Evolutionary conservation across 2,329 filamentous ascomycete genomes (phyloP), one percentile per base, ranked within the genome.

Genomic region (Ophiocordyceps sinensis): DNA sequence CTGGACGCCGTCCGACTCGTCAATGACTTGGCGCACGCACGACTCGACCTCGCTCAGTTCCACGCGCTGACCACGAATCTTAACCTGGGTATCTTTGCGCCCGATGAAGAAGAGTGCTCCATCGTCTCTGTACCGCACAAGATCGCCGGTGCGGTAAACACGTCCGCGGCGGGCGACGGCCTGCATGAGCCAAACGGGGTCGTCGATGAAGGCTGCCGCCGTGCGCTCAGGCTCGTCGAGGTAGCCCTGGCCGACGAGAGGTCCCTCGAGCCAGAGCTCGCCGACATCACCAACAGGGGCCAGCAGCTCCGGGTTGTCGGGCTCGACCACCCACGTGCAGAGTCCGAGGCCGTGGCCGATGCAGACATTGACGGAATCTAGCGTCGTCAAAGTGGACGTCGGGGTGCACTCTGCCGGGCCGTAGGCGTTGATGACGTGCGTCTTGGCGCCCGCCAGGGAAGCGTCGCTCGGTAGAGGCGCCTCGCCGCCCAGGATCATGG

Each of bases 181-280:
- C 40, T 11, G 11, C 32, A 12, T 28, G 32, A 28, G 40, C 31
- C 17, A 40, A 1, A 43, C 37, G 2, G 39, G 37, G 28, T 44
- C 42, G 23, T 11, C 28, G n/a, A 39, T 15, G 14, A 39, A 39
- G 8, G 38, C 38, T 15, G 38, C 29, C 5, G 26, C 32, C 1
- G 48, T 49, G 34, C 42, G 45, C 14, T 36, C 35, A 2, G 38
- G 21, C 21, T 49, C 45, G 3, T 43, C 41, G 5, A 49, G 41
- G 41, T 75, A 75, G 32, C 68, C 68, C 23, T 63, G 56, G 21
- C 64, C 66, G 8, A 75, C 38, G 3, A 47, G 44, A 3, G 68
- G 68, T 1, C 49, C 46, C n/a, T 50, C 42, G 5, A 46, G 34
- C 11, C 43, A 42, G 3, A 47, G 26, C 23, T 47, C 45, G 12